Base-by-base conservation (phyloP, 1,284 basidiomycete species). In the Vanrija humicola region DNA sequence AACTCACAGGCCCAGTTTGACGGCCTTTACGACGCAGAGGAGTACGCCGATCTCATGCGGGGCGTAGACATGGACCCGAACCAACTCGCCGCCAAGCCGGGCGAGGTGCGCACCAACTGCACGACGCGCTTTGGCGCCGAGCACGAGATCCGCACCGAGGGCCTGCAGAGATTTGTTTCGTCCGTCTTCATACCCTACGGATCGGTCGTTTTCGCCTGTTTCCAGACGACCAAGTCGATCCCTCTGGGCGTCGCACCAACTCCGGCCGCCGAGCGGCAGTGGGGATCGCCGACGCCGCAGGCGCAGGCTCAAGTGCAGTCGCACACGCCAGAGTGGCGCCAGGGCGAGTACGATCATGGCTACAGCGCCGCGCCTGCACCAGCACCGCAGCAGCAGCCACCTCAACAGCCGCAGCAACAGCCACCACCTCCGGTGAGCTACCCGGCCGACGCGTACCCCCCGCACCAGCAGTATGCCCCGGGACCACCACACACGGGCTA, bases 131-230 rank as follows among this genome's bases (percentile, higher is more conserved):
- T 89, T 79, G 87, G 89, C 70, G 87, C 89, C 45, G 83, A 84
- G 64, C 90, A 93, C 79, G 83, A 84, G 5, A 76, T 82, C 48
- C 77, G 76, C 59, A 79, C 82, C 40, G 83, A 85, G 56, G 83
- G 83, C 46, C 64, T 83, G 73, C 67, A 73, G 38, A 67, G 78
- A 18, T 82, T 86, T 67, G 86, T 95, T 48, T 88, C 90, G 69
- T 90, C 88, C 73, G 88, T 95, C 58, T 91, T 93, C 77, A 92
- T 95, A 74, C 91, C 91, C 62, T 91, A 95, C 82, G 93, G 91
- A 83, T 77, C 72, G 80, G 79, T 79, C 61, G 72, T 77, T 12
- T 74, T 79, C 43, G 76, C 78, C 3, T 79, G 76, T 60, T 79
- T 78, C 61, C 71, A 77, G 62, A 79, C 74, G 40, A 74, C 67